These are phyloP conservation scores for Stagonosporopsis tanaceti DNA, from an alignment of 2,329 filamentous ascomycete species.

Conservation along the genomic window DNA sequence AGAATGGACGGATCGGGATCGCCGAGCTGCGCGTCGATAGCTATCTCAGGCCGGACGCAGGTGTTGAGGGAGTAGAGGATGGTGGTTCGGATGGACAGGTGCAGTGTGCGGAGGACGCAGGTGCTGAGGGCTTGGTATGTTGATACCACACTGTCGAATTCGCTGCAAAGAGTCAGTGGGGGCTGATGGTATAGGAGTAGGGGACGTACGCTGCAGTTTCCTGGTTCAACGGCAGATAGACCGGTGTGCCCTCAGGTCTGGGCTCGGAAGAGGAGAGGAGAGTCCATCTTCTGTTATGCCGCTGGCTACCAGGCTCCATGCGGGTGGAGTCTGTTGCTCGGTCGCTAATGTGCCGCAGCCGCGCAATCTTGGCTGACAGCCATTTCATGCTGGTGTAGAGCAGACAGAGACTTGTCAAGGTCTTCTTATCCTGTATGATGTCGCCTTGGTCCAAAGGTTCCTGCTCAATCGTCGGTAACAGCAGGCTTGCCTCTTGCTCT, in stretches of 20 bases:
- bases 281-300: constrained; percentile 81
- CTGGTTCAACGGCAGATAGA: constrained; percentile 86
- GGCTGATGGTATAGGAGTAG: not conserved
- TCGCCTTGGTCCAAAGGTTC: constrained; percentile 76
- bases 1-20: constrained; percentile 83
- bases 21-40: constrained; percentile 73
- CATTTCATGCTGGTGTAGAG: constrained; percentile 98
- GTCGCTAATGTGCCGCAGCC: constrained; percentile 81
- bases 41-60: constrained; percentile 57
- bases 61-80: constrained; percentile 79
- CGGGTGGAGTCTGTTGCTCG: constrained; percentile 73
- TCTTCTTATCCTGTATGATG: constrained; percentile 88
- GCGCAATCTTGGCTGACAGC: constrained; percentile 83
- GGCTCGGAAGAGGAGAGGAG: constrained; percentile 64
- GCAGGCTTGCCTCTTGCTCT: constrained; percentile 60
- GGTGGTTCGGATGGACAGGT: constrained; percentile 87
- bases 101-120: constrained; percentile 82
- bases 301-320: constrained; percentile 51
- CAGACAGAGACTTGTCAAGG: constrained; percentile 82
- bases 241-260: constrained; percentile 67
- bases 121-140: constrained; percentile 83
- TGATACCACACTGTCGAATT: constrained; percentile 85
- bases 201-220: constrained; percentile 77
- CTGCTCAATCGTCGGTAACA: constrained; percentile 63
- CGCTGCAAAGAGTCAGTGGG: constrained; percentile 55